Evolutionary conservation across 176 grass and related monocot genomes (phyloP).

Genomic region (Eleusine indica): DNA sequence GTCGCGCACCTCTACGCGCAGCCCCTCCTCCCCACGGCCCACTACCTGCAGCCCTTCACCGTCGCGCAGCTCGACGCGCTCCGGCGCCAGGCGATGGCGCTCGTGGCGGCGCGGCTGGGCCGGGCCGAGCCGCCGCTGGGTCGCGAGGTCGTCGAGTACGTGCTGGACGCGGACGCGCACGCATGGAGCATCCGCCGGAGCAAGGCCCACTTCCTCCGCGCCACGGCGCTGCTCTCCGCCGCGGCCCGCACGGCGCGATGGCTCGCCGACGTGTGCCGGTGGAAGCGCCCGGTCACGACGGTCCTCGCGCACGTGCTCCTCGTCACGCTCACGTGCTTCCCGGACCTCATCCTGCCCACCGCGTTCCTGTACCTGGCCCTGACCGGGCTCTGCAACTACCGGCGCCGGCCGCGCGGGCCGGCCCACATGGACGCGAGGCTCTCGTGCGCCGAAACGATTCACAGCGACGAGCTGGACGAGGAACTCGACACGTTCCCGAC

Average conservation of each 20-base stretch:
- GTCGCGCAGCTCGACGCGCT: slow-evolving; percentile 59
- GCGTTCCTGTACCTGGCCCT: slow-evolving; percentile 44
- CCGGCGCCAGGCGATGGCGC: slow-evolving; percentile 59
- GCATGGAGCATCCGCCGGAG: slow-evolving; percentile 80
- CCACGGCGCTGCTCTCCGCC: slow-evolving; percentile 52
- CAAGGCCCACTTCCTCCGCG: slow-evolving; percentile 76
- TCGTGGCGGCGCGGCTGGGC: slow-evolving; percentile 57
- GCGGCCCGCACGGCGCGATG: slow-evolving; percentile 37
- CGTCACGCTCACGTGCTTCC: too few species aligned
- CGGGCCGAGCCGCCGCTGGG: slow-evolving; percentile 68
- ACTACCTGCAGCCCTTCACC: slow-evolving; percentile 63
- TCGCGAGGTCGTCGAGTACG: slow-evolving; percentile 79
- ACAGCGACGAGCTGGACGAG: slow-evolving; percentile 76
- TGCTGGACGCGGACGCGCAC: slow-evolving; percentile 67
- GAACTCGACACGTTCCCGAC: slow-evolving; percentile 87
- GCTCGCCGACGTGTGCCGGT: too few species aligned
- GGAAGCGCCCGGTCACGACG: too few species aligned
- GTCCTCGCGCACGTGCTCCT: too few species aligned
- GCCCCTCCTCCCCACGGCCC: slow-evolving; percentile 62
- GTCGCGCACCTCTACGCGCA: slow-evolving; percentile 55
- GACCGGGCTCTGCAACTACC: slow-evolving; percentile 58
- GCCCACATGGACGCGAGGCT: slow-evolving; percentile 62
- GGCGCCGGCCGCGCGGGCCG: slow-evolving; percentile 46
- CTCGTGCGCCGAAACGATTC: slow-evolving; percentile 56
- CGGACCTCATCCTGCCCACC: too few species aligned